These are phyloP conservation scores for Picea abies DNA, from an alignment of 83 land plant genomes.

Conservation along the genomic window DNA sequence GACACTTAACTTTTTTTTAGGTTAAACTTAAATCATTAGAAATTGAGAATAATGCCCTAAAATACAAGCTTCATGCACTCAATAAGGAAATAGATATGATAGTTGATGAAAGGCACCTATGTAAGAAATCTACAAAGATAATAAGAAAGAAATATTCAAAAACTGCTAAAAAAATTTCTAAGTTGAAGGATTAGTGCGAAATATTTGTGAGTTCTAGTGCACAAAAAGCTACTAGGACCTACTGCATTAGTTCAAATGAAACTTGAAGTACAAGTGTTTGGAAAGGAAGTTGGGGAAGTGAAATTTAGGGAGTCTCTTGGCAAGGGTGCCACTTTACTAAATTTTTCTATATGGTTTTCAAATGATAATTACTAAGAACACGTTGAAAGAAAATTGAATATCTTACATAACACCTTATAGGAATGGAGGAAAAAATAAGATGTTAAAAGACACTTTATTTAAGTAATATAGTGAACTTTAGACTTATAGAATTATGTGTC, in stretches of 20 bases:
- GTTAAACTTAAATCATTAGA: slow-evolving; percentile 38
- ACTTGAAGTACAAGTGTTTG: slow-evolving; percentile 23
- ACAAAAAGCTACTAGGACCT: slow-evolving; percentile 32
- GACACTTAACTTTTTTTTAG: slow-evolving; percentile 15
- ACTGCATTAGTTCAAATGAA: slow-evolving; percentile 40
- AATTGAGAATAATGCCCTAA: slow-evolving; percentile 53
- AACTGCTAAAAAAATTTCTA: slow-evolving; percentile 57
- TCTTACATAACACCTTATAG: slow-evolving; percentile 23
- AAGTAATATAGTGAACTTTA: slow-evolving; percentile 52
- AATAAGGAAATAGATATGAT: slow-evolving; percentile 47
- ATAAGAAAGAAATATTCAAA: slow-evolving; percentile 73
- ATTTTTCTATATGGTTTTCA: slow-evolving; percentile 34
- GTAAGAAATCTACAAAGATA: slow-evolving; percentile 58
- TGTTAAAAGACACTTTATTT: slow-evolving; percentile 39
- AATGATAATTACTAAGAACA: slow-evolving; percentile 44
- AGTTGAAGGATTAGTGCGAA: slow-evolving; percentile 72
- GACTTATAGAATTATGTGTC: slow-evolving; percentile 24
- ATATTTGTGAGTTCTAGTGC: slow-evolving; percentile 34
- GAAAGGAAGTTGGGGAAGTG: slow-evolving; percentile 18
- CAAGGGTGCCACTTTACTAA: slow-evolving; percentile 17
- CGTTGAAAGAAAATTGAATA: slow-evolving; percentile 20
- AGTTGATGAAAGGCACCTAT: slow-evolving; percentile 54
- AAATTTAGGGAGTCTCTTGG: slow-evolving; percentile 2
- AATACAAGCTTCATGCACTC: slow-evolving; percentile 38
- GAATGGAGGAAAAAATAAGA: slow-evolving; percentile 56